Evolutionary conservation across 352 stramenopile genomes (phyloP).

Genomic region (Phytophthora tubulina): DNA sequence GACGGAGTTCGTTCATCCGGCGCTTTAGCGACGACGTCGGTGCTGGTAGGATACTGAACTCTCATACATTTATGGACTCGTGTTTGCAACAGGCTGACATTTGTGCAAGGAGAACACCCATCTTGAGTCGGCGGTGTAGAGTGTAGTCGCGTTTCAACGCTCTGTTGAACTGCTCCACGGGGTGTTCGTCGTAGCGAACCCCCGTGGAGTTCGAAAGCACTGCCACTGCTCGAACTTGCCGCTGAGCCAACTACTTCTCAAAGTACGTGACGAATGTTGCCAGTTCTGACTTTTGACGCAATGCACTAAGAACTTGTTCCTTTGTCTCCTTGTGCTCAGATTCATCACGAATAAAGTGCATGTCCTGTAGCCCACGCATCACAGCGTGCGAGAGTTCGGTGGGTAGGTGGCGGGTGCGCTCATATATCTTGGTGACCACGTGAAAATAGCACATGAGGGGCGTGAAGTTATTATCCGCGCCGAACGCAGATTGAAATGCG

Average conservation of each 20-base stretch:
- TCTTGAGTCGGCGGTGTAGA: conserved; percentile 17
- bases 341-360: neutral
- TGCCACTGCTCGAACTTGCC: conserved; percentile 5
- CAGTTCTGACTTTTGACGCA: neutral
- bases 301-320: neutral
- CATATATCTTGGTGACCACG: conserved; percentile 1
- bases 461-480: conserved; percentile 1
- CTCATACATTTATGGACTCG: neutral
- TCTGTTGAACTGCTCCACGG: conserved; percentile 8
- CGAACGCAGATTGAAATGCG: neutral
- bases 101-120: neutral
- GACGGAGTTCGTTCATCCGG: neutral
- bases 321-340: conserved; percentile 1
- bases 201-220: neutral
- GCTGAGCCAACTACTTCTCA: conserved; percentile 12
- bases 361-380: conserved; percentile 1
- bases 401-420: neutral
- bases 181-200: conserved; percentile 18
- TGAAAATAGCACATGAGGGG: conserved; percentile 13
- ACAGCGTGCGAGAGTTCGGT: neutral
- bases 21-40: neutral
- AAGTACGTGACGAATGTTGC: conserved; percentile 7
- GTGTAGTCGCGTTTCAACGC: conserved; percentile 2
- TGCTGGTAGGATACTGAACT: neutral
- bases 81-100: conserved; percentile 5